Base-by-base conservation (phyloP, 768 basidiomycete species). In the Xerocomellus intermedius region DNA sequence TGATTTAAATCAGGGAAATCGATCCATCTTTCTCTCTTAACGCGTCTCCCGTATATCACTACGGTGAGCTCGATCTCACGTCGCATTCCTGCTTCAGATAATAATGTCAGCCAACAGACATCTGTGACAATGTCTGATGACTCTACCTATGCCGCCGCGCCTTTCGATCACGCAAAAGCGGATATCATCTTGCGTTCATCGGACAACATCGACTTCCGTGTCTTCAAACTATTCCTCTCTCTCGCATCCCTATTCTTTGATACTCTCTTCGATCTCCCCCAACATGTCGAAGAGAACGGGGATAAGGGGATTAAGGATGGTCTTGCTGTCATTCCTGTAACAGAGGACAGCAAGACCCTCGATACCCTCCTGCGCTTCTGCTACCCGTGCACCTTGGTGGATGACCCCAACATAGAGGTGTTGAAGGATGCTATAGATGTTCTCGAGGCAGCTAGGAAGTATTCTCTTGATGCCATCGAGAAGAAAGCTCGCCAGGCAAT, bases 261-360 rank as follows among this genome's bases (percentile, higher is more conserved):
- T 14, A 33, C 33, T 13, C 33, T 33, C 33, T 70, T 75, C 48
- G 42, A 57, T 22, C 52, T 74, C 8, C 68, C 68, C 14, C 66
- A 74, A 35, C 55, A 69, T 6, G 14, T 42, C 12, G 35, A 56
- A 38, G 59, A 10, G 17, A 44, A 6, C 3, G 33, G 33, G 14
- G 33, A 33, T 12, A 9, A 32, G 12, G 48, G 12, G 47, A 37
- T 28, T 9, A 32, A 12, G 30, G 30, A 32, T 9, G 47, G 47
- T 1, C 48, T 48, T 9, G 24, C 17, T 8, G 48, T 48, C 37
- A 21, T 48, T 30, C 26, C 37, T 2, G 48, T 48, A 26, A 26
- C 26, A 26, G 26, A 26, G 26, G 26, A 26, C 26, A 26, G 26
- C 26, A 26, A 26, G 26, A 32, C 30, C 30, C 30, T 32, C 10